Base-by-base conservation (phyloP, 2,329 filamentous ascomycete genomes). In the Penicillium sp. region DNA sequence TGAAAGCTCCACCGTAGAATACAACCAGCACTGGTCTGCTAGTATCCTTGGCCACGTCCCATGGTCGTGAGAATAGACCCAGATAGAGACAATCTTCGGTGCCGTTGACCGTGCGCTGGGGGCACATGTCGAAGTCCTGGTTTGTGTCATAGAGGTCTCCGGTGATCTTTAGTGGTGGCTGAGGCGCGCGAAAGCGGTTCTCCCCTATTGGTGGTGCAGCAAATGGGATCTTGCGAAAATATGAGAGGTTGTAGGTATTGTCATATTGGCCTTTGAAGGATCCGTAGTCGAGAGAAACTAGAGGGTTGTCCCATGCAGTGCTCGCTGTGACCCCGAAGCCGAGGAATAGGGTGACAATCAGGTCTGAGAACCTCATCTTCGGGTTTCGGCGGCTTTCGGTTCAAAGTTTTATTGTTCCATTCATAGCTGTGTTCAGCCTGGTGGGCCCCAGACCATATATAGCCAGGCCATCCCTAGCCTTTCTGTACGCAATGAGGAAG, bases 1-100 rank as follows among this genome's bases (percentile, higher is more conserved):
- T 83, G 72, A 84, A 88, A 2, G 78, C 86, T 13, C 85, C 85
- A 52, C 85, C 85, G 66, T 84, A 86, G 67, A 85, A 86, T 4
- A 80, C 80, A 3, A 87, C 79, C 0, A 88, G 77, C 0, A 88
- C 84, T 0, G 85, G 85, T 3, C 82, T 76, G 4, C 80, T 70
- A n/a, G 76, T 38, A 17, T 58, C 42, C 10, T 47, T 19, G 2
- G 55, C n/a, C 1, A 54, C 23, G 0, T 68, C 73, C 84, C 84
- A 87, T 3, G 84, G 85, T 0, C 84, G 79, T 5, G 82, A 80
- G 71, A 85, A 87, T 0, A 88, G 73, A 12, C 83, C 83, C 2
- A 88, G 77, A 59, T 86, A 86, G 15, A 87, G 74, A 62, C 85
- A 87, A 65, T 87, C 84, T 73, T 87, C 85, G 23, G 78, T 78